Conservation (phyloP, 2,329 filamentous ascomycete species). For the Nannizziopsis arthrosporioides region DNA sequence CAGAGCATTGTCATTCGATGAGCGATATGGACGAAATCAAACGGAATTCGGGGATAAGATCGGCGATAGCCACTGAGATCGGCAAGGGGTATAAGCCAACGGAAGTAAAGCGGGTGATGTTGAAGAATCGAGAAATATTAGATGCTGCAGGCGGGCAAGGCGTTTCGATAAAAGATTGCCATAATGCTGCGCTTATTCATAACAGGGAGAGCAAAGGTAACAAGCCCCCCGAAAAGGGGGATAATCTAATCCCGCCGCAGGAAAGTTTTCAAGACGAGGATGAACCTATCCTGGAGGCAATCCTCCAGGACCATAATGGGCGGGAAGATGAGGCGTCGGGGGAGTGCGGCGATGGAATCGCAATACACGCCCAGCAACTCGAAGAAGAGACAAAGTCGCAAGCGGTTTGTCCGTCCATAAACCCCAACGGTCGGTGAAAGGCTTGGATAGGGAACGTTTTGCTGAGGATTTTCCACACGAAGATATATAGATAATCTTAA, state of each 20-base stretch:
- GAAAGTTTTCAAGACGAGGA: constrained; percentile 5
- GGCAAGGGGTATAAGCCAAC: constrained; percentile 8
- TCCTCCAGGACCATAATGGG: not conserved
- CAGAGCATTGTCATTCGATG: constrained; percentile 7
- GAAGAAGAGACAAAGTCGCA: not conserved
- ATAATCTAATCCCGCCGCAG: not conserved
- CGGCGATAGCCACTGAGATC: constrained; percentile 7
- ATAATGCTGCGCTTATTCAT: constrained; percentile 3
- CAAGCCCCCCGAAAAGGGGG: not conserved
- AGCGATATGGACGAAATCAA: constrained; percentile 10
- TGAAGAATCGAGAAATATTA: constrained; percentile 4
- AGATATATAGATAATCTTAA: too few relatives aligned
- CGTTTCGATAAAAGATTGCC: constrained; percentile 10
- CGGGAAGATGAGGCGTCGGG: not conserved
- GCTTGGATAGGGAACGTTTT: too few relatives aligned
- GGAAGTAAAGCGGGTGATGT: constrained; percentile 8
- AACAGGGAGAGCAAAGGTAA: constrained; percentile 5
- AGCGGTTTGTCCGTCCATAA: not conserved
- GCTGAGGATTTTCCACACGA: too few relatives aligned
- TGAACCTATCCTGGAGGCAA: not conserved
- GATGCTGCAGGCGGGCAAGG: constrained; percentile 1
- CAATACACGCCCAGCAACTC: not conserved
- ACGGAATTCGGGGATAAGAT: constrained; percentile 5
- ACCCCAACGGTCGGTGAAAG: too few relatives aligned
- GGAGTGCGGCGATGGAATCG: not conserved